Evolutionary conservation across 2,329 filamentous ascomycete species (phyloP).

Genomic region (Aspergillus arachidicola): DNA sequence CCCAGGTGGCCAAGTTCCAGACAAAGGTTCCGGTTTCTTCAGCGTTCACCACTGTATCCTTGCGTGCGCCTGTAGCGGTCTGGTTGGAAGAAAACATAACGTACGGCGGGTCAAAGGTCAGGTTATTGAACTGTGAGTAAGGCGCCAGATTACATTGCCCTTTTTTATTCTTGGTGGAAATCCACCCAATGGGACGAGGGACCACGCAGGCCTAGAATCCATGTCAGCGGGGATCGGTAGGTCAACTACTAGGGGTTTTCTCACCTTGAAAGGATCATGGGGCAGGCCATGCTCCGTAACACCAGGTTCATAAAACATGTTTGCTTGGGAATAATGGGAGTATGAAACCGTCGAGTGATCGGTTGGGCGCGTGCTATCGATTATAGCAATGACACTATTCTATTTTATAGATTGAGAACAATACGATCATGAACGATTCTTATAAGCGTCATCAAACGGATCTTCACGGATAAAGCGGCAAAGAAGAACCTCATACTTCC

Average conservation of each 20-base stretch:
- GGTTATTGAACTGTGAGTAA: slow-evolving; percentile 65
- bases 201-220: slow-evolving; percentile 52
- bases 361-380: no score
- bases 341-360: neutral
- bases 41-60: slow-evolving; percentile 61
- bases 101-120: slow-evolving; percentile 65
- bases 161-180: slow-evolving; percentile 55
- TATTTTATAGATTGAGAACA: no score
- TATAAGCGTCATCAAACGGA: no score
- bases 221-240: neutral
- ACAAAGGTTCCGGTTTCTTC: slow-evolving; percentile 59
- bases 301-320: slow-evolving; percentile 58
- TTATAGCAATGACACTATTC: neutral
- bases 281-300: slow-evolving; percentile 55
- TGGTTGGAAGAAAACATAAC: slow-evolving; percentile 66
- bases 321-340: neutral
- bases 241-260: neutral
- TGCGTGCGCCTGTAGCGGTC: slow-evolving; percentile 48
- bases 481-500: neutral
- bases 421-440: neutral
- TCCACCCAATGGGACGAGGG: slow-evolving; percentile 66
- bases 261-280: slow-evolving; percentile 59
- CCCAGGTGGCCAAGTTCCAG: slow-evolving; percentile 63
- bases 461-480: neutral
- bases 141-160: slow-evolving; percentile 60